phyloP scores from a whole-genome alignment of 192 early-diverging fungal species.

The Podila epigama region DNA sequence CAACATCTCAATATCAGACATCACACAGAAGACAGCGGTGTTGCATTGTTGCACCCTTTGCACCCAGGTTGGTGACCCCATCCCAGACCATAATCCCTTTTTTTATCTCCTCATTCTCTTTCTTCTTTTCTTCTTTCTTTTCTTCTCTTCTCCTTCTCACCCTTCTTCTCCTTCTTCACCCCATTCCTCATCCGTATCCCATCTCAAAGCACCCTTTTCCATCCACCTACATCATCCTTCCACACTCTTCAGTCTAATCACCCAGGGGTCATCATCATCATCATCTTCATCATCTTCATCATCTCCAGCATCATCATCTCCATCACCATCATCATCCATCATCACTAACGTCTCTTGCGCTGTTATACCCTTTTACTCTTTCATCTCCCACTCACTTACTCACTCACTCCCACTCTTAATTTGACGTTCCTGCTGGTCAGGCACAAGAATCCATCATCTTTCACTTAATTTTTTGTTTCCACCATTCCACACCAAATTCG shows the following conservation, averaged over 20 bases:
- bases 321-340: background rate
- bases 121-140: background rate
- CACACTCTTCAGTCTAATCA: no score
- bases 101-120: background rate
- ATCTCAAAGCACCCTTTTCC: background rate
- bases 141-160: background rate
- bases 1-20: no score
- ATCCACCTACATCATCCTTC: background rate
- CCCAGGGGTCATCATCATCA: no score
- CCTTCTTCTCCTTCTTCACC: background rate
- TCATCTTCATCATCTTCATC: background rate
- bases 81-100: no score
- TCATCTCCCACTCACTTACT: conserved; percentile 2
- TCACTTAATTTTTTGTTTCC: no score
- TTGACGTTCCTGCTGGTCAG: background rate
- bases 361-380: background rate
- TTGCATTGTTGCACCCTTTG: background rate
- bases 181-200: background rate
- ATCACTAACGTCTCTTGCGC: background rate
- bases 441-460: background rate
- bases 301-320: background rate
- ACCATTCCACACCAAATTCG: background rate
- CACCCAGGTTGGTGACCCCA: no score
- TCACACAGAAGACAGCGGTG: no score
- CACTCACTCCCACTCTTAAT: background rate